Evolutionary conservation across 1,284 basidiomycete genomes (phyloP).

Genomic region (Caloboletus inedulis): DNA sequence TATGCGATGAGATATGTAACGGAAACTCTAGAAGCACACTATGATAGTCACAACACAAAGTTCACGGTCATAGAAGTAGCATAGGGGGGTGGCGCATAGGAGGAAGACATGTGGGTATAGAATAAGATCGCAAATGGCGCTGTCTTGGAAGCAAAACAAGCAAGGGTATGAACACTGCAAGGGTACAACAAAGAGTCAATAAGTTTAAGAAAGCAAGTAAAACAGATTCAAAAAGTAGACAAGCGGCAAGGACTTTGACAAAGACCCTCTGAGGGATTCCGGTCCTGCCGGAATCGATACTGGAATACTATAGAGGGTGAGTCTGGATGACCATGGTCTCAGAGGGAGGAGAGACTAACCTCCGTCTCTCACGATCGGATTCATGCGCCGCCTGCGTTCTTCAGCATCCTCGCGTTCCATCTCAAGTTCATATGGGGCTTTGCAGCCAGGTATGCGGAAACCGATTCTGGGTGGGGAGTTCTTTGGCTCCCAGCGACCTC

Average conservation of each 20-base stretch:
- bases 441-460: constrained; percentile 57
- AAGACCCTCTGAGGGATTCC: constrained; percentile 37
- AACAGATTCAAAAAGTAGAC: constrained; percentile 50
- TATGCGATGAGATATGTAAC: constrained; percentile 12
- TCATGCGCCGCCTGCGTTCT: constrained; percentile 44
- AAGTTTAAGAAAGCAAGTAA: constrained; percentile 13
- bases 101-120: constrained; percentile 24
- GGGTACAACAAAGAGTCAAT: constrained; percentile 33
- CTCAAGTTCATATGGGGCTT: constrained; percentile 61
- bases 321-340: constrained; percentile 3
- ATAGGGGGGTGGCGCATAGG: constrained; percentile 23
- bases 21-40: constrained; percentile 28
- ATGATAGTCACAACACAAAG: constrained; percentile 26
- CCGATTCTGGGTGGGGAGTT: constrained; percentile 44
- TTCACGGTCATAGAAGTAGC: constrained; percentile 13
- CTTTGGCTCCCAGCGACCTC: constrained; percentile 73
- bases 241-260: constrained; percentile 38
- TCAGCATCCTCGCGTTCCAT: constrained; percentile 61
- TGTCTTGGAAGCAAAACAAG: constrained; percentile 3
- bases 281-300: constrained; percentile 52
- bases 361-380: constrained; percentile 63
- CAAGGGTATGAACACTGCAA: constrained; percentile 23
- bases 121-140: constrained; percentile 1
- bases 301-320: constrained; percentile 49
- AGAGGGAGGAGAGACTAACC: constrained; percentile 34